Conservation (phyloP, 2,329 filamentous ascomycete genomes). For the Fusarium mexicanum region DNA sequence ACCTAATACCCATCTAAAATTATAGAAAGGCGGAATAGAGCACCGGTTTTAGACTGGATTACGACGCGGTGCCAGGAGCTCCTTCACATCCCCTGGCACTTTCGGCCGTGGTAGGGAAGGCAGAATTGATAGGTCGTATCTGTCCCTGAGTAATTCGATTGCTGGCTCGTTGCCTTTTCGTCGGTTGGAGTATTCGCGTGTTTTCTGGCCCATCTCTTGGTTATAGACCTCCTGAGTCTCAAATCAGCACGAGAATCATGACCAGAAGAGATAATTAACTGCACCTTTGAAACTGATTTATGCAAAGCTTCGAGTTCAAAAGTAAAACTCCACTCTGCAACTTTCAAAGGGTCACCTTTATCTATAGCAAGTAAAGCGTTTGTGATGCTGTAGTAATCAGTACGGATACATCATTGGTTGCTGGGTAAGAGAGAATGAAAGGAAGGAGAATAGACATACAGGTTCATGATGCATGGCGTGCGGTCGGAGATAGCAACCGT, state of each 20-base stretch:
- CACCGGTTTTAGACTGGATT: too few species aligned
- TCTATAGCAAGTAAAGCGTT: neutral
- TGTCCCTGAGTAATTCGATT: neutral
- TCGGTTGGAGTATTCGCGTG: accelerated
- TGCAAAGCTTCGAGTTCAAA: neutral
- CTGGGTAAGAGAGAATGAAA: neutral
- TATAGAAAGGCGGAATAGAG: too few species aligned
- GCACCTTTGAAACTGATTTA: neutral
- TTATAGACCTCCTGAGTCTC: accelerated
- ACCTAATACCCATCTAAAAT: too few species aligned
- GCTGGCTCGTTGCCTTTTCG: neutral
- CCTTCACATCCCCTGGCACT: neutral
- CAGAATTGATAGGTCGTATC: neutral
- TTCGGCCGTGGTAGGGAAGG: accelerated
- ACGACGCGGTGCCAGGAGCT: too few species aligned
- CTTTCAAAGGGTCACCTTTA: accelerated
- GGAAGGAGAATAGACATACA: neutral
- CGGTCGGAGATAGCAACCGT: accelerated
- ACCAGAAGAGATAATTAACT: accelerated
- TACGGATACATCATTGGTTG: too few species aligned
- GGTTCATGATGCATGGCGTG: accelerated
- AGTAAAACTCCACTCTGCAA: neutral
- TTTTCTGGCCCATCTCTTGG: neutral
- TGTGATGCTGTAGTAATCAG: neutral
- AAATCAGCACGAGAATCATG: neutral